Conservation (phyloP, 306 rosid species). For the Ammopiptanthus mongolicus region DNA sequence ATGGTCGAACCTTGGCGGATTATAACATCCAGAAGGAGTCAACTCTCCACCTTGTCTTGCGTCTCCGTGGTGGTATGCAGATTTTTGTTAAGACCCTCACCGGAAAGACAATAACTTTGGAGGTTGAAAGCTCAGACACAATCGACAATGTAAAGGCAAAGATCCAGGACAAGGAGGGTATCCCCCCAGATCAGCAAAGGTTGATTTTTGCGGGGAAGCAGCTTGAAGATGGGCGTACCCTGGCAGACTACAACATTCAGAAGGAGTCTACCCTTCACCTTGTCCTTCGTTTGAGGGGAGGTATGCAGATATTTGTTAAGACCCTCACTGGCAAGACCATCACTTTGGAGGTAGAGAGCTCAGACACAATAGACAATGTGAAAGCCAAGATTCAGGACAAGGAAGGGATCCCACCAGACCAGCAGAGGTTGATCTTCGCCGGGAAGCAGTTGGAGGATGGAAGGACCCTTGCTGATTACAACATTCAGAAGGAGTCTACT, state of each 20-base stretch:
- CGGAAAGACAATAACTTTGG: slow-evolving; percentile 17
- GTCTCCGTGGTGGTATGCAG: slow-evolving; percentile 25
- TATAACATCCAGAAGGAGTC: slow-evolving; percentile 21
- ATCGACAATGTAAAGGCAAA: slow-evolving; percentile 13
- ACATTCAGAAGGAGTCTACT: slow-evolving; percentile 22
- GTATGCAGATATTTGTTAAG: slow-evolving; percentile 19
- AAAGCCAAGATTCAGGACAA: slow-evolving; percentile 11
- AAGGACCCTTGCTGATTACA: slow-evolving; percentile 19
- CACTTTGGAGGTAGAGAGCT: not conserved
- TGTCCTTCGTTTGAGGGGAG: slow-evolving; percentile 8
- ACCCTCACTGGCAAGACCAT: slow-evolving; percentile 6
- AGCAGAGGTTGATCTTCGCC: slow-evolving; percentile 14
- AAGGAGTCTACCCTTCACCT: slow-evolving; percentile 18
- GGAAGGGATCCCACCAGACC: slow-evolving; percentile 15
- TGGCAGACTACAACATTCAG: slow-evolving; percentile 17
- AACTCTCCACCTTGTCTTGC: slow-evolving; percentile 2
- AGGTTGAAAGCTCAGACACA: slow-evolving; percentile 21
- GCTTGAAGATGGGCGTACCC: not conserved
- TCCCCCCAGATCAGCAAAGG: slow-evolving; percentile 23
- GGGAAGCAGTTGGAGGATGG: slow-evolving; percentile 23
- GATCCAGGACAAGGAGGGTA: slow-evolving; percentile 24
- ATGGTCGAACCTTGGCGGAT: slow-evolving; percentile 16
- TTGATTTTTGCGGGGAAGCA: slow-evolving; percentile 22
- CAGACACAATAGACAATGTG: not conserved
- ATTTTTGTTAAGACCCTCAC: slow-evolving; percentile 17